Evolutionary conservation across 306 rosid species (phyloP).

Genomic region (Echinosophora koreensis): DNA sequence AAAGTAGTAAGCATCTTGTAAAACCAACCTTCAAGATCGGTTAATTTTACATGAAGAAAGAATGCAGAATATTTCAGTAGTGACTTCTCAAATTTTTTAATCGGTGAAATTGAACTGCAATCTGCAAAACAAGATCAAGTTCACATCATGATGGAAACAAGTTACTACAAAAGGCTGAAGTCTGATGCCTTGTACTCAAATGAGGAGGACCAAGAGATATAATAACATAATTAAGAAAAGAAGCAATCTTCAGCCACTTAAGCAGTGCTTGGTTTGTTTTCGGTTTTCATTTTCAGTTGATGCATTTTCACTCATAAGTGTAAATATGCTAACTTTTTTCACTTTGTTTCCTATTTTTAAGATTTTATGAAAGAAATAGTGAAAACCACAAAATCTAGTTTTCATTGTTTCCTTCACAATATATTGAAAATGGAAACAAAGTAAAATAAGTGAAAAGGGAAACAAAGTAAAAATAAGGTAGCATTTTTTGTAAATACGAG

Average conservation of each 20-base stretch:
- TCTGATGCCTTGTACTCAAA: neutral
- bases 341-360: too few species aligned
- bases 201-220: neutral
- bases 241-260: neutral
- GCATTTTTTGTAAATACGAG: too few species aligned
- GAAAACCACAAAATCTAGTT: too few species aligned
- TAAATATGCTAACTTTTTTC: too few species aligned
- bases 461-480: too few species aligned
- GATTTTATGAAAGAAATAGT: too few species aligned
- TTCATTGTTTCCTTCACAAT: too few species aligned
- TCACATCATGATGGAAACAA: conserved; percentile 9
- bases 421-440: too few species aligned
- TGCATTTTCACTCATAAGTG: too few species aligned
- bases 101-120: neutral
- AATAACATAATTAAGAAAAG: neutral
- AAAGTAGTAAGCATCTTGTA: conserved; percentile 26
- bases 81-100: neutral
- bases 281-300: too few species aligned
- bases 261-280: too few species aligned
- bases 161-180: conserved; percentile 2
- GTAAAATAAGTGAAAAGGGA: too few species aligned
- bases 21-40: neutral
- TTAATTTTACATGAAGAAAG: conserved; percentile 6
- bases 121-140: neutral
- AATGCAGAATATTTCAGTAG: conserved; percentile 29